A percentile compares a stretch with the other conserved stretches of the same genome.
Conservation (phyloP, 352 stramenopile genomes). For the Phytopythium aichiense region DNA sequence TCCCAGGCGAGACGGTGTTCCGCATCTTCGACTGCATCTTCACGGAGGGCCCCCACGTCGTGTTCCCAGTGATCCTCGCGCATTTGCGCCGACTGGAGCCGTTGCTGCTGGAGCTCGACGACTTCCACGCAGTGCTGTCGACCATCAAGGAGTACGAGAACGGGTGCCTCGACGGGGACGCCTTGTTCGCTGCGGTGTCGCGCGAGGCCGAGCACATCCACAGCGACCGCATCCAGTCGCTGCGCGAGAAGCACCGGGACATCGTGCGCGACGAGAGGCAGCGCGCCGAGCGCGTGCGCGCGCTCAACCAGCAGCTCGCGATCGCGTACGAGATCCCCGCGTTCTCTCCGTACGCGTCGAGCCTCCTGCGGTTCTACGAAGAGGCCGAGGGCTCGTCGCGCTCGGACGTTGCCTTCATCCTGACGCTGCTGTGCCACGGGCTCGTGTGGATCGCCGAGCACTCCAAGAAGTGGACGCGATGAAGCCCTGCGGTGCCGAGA, state of each 20-base stretch:
- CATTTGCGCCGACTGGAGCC: slow-evolving; percentile 60
- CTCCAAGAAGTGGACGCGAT: slow-evolving; percentile 49
- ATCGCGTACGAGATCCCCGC: slow-evolving; percentile 74
- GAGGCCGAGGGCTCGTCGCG: slow-evolving; percentile 65
- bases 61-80: slow-evolving; percentile 84
- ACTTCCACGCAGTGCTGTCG: slow-evolving; percentile 73
- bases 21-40: slow-evolving; percentile 89
- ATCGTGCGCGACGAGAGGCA: slow-evolving; percentile 65
- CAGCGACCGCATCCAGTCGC: slow-evolving; percentile 22
- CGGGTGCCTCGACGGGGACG: slow-evolving; percentile 53
- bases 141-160: slow-evolving; percentile 72
- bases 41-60: slow-evolving; percentile 70
- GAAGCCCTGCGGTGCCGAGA: not conserved
- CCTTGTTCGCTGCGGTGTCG: slow-evolving; percentile 45
- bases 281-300: slow-evolving; percentile 51
- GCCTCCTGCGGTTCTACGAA: slow-evolving; percentile 66
- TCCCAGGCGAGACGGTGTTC: slow-evolving; percentile 83
- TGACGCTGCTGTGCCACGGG: slow-evolving; percentile 77
- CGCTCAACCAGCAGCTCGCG: slow-evolving; percentile 66
- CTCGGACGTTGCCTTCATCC: slow-evolving; percentile 71
- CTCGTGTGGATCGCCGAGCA: slow-evolving; percentile 79
- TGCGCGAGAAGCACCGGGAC: slow-evolving; percentile 55
- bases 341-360: slow-evolving; percentile 65
- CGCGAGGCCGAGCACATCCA: slow-evolving; percentile 45
- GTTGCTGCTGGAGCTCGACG: slow-evolving; percentile 37